Evolutionary conservation across 1,139 yeast genomes (phyloP), one percentile per base, ranked within the genome.

Genomic region (Suhomyces coccinellae): DNA sequence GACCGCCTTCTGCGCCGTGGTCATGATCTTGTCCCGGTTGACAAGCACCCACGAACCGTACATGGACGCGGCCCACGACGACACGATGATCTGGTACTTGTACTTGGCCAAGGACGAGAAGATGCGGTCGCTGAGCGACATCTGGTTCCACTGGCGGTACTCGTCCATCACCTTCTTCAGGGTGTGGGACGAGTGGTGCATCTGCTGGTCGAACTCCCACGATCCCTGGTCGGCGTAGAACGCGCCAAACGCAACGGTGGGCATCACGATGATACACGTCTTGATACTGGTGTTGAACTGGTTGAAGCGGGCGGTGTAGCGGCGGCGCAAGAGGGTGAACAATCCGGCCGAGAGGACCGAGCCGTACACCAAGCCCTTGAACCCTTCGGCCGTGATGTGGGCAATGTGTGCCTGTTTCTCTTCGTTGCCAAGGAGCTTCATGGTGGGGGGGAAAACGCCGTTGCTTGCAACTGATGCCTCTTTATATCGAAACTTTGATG

Each of bases 21-120:
- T 79, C 83, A 89, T 76, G 65, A 83, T 75, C 56, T 83, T 85
- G 66, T 89, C 96, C 55, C 78, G 79, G 71, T 87, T 85, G 44
- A 88, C 89, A 40, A 73, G 59, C 46, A 73, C 80, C 89, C 95
- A 88, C 3, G 95, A 84, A 1, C 95, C 96, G 55, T 78, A 89
- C 73, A 90, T 67, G 8, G 95, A 83, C 17, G 82, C 89, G 14
- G 89, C 95, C 97, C 97, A 90, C 2, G 90, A 77, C 41, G 81
- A 81, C 31, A 85, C 78, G 54, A 90, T 84, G 56, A 87, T 73
- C 61, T 82, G 83, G 69, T 88, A 90, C 67, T 86, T 87, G 71
- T 87, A 72, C 43, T 73, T 78, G 42, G 70, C 68, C 43, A 79
- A 67, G 28, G 71, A 57, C 31, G 77, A 73, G 47, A 79, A 62